phyloP scores from a whole-genome alignment of 352 stramenopile genomes.

The Pythium apleroticum region DNA sequence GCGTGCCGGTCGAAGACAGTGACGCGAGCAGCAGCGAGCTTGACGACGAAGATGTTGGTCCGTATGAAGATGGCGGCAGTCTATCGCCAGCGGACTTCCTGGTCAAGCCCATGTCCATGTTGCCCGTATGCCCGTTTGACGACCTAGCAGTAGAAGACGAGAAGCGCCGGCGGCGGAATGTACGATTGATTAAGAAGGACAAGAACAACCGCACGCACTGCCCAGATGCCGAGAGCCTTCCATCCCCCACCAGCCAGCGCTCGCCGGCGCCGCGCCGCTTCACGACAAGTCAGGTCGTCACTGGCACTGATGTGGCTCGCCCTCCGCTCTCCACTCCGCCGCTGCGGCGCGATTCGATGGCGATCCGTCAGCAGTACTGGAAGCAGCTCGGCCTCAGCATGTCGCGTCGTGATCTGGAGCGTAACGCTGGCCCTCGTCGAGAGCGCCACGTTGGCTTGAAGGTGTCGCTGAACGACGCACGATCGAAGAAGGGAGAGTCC shows the following conservation, averaged over 20 bases:
- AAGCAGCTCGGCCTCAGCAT: conserved; percentile 81
- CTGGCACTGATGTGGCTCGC: conserved; percentile 19
- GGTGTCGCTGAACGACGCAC: conserved; percentile 71
- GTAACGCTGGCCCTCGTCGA: conserved; percentile 62
- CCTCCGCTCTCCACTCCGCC: conserved; percentile 29
- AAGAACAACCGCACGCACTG: conserved; percentile 39
- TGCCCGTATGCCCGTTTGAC: conserved; percentile 74
- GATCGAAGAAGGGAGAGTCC: conserved; percentile 36
- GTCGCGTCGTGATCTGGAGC: conserved; percentile 79
- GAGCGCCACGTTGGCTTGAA: conserved; percentile 72
- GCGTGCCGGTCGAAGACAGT: conserved; percentile 25
- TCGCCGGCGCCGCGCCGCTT: conserved; percentile 19
- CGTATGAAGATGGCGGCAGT: conserved; percentile 27
- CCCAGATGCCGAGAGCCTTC: conserved; percentile 60
- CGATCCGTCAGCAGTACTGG: conserved; percentile 86
- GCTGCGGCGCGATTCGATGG: conserved; percentile 77
- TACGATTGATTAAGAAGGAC: conserved; percentile 41
- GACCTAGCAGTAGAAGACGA: conserved; percentile 77
- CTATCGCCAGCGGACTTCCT: conserved; percentile 32
- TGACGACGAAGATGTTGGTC: conserved; percentile 37
- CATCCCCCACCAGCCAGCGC: conserved; percentile 43
- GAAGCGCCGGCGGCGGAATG: conserved; percentile 61
- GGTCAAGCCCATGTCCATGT: conserved; percentile 74
- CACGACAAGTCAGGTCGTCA: conserved; percentile 14
- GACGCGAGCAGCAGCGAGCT: conserved; percentile 34